phyloP scores from a whole-genome alignment of 768 basidiomycete genomes.

The Candolleomyces eurysporus region DNA sequence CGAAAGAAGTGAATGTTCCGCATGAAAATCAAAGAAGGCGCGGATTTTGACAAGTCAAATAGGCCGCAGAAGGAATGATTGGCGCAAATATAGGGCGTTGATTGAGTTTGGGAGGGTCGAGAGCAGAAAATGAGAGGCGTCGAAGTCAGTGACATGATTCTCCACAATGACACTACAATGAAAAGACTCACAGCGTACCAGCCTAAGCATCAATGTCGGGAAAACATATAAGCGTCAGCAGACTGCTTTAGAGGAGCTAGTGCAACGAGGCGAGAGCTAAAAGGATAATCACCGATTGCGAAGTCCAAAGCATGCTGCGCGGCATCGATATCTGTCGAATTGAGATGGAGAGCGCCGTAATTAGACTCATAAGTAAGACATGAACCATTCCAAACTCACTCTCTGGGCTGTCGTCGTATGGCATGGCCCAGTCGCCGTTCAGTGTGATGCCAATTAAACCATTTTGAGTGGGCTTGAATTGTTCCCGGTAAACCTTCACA shows the following conservation, averaged over 20 bases:
- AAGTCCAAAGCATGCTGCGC: slow-evolving; percentile 73
- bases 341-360: slow-evolving; percentile 1
- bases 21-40: not conserved
- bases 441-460: slow-evolving; percentile 79
- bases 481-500: slow-evolving; percentile 62
- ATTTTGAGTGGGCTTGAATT: slow-evolving; percentile 60
- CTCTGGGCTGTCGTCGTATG: slow-evolving; percentile 65
- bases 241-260: slow-evolving; percentile 11
- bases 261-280: slow-evolving; percentile 18
- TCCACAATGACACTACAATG: not conserved
- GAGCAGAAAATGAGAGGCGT: slow-evolving; percentile 1
- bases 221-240: slow-evolving; percentile 19
- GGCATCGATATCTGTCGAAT: slow-evolving; percentile 54
- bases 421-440: slow-evolving; percentile 74
- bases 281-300: slow-evolving; percentile 52
- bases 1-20: slow-evolving; percentile 1
- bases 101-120: not conserved
- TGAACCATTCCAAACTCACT: slow-evolving; percentile 42
- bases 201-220: slow-evolving; percentile 35
- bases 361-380: not conserved
- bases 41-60: not conserved
- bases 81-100: not conserved
- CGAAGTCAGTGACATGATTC: slow-evolving; percentile 12
- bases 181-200: slow-evolving; percentile 53
- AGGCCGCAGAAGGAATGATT: not conserved